Evolutionary conservation across 2,329 filamentous ascomycete species (phyloP), one percentile per base, ranked within the genome.

Genomic region (Microdochium trichocladiopsis): DNA sequence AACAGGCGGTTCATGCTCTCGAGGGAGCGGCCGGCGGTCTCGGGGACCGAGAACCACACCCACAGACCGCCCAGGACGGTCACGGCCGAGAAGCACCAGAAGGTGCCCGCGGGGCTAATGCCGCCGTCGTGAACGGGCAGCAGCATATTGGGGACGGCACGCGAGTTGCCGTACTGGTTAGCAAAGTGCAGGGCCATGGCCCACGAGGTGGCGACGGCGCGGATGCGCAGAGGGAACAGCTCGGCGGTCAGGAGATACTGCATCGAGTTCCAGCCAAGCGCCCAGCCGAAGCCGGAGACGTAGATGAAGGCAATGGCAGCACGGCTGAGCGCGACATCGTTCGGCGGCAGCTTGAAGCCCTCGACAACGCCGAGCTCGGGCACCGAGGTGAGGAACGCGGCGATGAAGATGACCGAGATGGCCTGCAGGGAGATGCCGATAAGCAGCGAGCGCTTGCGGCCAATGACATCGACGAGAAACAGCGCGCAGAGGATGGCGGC

Each of bases 151-250:
- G 87, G 88, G 0, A 90, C 84, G 0, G 88, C 86, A 33, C 88
- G 84, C 1, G 82, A 78, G 71, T 88, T 90, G 24, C 87, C 88
- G 63, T 89, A 91, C 67, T 90, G 86, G 67, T 89, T 89, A 54
- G 79, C 84, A 63, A 91, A 91, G 67, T 92, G 87, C 54, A 90
- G 78, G 0, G 83, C 87, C 88, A 91, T 91, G 48, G 85, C 82
- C 62, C 87, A 76, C 0, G 82, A 87, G 0, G 85, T 87, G 21
- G 84, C 82, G 10, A 90, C 69, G 3, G 87, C 86, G 52, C 88
- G 81, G 49, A 92, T 83, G 3, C 87, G 79, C 10, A 91, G 76
- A 1, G 88, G 87, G 71, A 89, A 92, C 55, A 92, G 77, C 63
- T 92, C 88, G 1, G 86, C 85, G 14, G 87, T 90, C 52, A 92